Base-by-base conservation (phyloP, 441 rosid species). In the Corymbia calophylla region DNA sequence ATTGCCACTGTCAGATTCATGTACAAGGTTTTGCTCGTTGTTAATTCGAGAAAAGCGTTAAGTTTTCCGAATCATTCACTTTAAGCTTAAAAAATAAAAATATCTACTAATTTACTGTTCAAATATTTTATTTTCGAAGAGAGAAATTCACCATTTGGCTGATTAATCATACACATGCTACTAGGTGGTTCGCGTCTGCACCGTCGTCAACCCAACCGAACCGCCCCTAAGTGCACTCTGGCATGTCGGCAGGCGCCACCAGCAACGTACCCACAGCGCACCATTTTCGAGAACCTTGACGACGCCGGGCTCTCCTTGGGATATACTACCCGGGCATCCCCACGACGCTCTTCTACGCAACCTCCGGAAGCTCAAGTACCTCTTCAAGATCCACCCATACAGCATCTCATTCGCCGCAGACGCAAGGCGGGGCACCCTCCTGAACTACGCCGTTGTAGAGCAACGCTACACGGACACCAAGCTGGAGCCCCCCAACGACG, bases 381-480 rank as follows among this genome's bases (percentile, higher is more conserved):
- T 19, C 58, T 8, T 4, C 58, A 55, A 55, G 58, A 18, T 55
- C 58, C 58, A 1, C 58, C 25, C 25, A 25, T 55, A 54, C 58
- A 7, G 25, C 9, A 3, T 5, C 58, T 54, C 58, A 0, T 54
- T 54, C 9, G 0, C 9, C 4, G 3, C 9, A 0, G 25, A 54
- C 25, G 23, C 4, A 9, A 54, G 58, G 58, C 58, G 25, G 58
- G 58, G 58, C 1, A 8, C 9, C 4, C 58, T 55, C 7, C 58
- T 4, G 1, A 55, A 55, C 58, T 55, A 55, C 58, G 10, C 6
- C 58, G 4, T 55, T 8, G 9, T 55, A 1, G 58, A 55, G 58
- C 58, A 55, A 9, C 58, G 58, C 58, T 55, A 55, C 58, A 55
- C 9, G 58, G 58, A 55, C 58, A 7, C 58, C 58, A 55, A 19